phyloP scores from a whole-genome alignment of 352 stramenopile species.

The Pythium graminicola region DNA sequence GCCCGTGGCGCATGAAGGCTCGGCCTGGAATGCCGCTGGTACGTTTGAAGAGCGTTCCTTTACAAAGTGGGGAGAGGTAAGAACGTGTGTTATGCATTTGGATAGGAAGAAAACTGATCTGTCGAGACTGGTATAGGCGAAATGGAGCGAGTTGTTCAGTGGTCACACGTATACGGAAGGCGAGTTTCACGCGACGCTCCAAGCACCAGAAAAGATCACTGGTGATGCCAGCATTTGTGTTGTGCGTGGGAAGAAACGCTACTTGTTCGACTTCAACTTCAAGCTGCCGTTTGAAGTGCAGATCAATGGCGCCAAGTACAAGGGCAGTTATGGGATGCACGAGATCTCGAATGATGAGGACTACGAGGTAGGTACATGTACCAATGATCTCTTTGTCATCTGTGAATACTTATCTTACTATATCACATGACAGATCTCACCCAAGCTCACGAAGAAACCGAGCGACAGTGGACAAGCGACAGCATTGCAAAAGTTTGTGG shows the following conservation, averaged over 20 bases:
- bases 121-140: slow-evolving; percentile 37
- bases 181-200: slow-evolving; percentile 51
- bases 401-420: too few species aligned
- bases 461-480: slow-evolving; percentile 32
- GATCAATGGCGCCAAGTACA: slow-evolving; percentile 8
- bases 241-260: slow-evolving; percentile 90
- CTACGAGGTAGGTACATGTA: slow-evolving; percentile 49
- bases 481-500: slow-evolving; percentile 49
- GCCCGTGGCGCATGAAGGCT: slow-evolving; percentile 71
- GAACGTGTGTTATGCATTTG: slow-evolving; percentile 36
- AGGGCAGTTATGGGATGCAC: slow-evolving; percentile 60
- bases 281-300: slow-evolving; percentile 25
- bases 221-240: slow-evolving; percentile 92
- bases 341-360: slow-evolving; percentile 87
- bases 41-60: slow-evolving; percentile 90
- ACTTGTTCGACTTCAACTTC: slow-evolving; percentile 85
- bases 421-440: too few species aligned
- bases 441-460: slow-evolving; percentile 45
- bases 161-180: slow-evolving; percentile 47
- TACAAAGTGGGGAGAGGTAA: slow-evolving; percentile 88
- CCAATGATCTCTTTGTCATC: too few species aligned
- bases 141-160: slow-evolving; percentile 48
- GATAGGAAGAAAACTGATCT: too few species aligned
- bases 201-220: slow-evolving; percentile 62
- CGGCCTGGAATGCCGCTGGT: slow-evolving; percentile 91